These are phyloP conservation scores for Entomortierella lignicola DNA, from an alignment of 192 early-diverging fungal species.

Conservation along the genomic window DNA sequence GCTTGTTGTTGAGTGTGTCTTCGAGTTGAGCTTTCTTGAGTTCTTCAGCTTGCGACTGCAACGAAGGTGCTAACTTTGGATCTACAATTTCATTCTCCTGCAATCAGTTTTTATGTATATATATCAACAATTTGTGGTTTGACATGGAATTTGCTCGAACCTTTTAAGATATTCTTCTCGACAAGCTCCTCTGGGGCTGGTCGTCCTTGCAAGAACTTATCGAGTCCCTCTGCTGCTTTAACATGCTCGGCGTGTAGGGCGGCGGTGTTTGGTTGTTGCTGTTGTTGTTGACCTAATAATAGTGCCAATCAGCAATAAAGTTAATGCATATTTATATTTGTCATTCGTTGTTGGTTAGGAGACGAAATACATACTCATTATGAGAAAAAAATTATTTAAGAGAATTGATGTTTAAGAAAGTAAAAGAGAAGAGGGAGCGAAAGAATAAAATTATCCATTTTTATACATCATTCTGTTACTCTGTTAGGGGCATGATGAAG, in stretches of 20 bases:
- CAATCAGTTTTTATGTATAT: too few species aligned
- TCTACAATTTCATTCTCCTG: too few species aligned
- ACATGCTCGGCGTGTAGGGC: conserved; percentile 9
- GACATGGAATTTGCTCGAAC: neutral
- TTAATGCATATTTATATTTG: too few species aligned
- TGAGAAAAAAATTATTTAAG: too few species aligned
- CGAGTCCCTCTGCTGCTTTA: conserved; percentile 17
- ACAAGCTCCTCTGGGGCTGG: conserved; percentile 57
- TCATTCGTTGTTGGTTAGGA: too few species aligned
- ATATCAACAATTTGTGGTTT: neutral
- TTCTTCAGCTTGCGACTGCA: conserved; percentile 58
- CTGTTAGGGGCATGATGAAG: neutral
- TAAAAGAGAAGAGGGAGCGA: neutral
- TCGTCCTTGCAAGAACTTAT: conserved; percentile 49
- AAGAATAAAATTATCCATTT: too few species aligned
- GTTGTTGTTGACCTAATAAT: too few species aligned
- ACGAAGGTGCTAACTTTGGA: conserved; percentile 56
- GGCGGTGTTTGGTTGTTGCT: too few species aligned
- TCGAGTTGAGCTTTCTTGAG: conserved; percentile 60
- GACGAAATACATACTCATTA: too few species aligned
- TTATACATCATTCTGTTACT: too few species aligned
- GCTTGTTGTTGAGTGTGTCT: conserved; percentile 65
- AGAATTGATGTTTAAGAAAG: neutral
- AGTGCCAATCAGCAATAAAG: too few species aligned
- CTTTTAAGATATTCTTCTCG: conserved; percentile 67